phyloP scores from a whole-genome alignment of 2,329 filamentous ascomycete species.

The Aspergillus puulaauensis region DNA sequence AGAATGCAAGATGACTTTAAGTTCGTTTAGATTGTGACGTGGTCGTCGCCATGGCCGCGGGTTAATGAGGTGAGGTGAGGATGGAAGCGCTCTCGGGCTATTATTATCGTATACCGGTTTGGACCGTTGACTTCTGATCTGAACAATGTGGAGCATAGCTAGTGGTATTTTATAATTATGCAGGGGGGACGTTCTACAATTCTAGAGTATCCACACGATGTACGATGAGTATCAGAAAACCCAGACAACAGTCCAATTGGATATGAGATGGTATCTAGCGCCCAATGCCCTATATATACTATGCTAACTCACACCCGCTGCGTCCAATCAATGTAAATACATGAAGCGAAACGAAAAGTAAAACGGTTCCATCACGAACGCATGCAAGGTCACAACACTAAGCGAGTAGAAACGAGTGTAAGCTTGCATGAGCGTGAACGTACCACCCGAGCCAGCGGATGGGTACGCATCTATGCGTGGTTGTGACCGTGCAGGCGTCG shows the following conservation, averaged over 20 bases:
- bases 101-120: too few relatives aligned
- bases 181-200: too few relatives aligned
- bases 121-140: too few relatives aligned
- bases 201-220: too few relatives aligned
- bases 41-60: too few relatives aligned
- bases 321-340: background rate
- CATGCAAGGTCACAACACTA: background rate
- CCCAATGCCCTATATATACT: background rate
- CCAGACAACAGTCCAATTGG: background rate
- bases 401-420: constrained; percentile 14
- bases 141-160: too few relatives aligned
- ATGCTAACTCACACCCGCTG: background rate
- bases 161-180: too few relatives aligned
- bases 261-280: background rate
- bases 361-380: background rate
- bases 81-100: too few relatives aligned
- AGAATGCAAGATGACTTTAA: too few relatives aligned
- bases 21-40: too few relatives aligned
- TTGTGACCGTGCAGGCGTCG: constrained; percentile 20
- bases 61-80: too few relatives aligned
- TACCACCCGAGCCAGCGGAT: constrained; percentile 20
- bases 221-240: background rate
- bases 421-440: background rate
- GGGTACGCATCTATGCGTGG: constrained; percentile 21
- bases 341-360: background rate